phyloP scores from a whole-genome alignment of 805 yeast species.

The Candida montana region DNA sequence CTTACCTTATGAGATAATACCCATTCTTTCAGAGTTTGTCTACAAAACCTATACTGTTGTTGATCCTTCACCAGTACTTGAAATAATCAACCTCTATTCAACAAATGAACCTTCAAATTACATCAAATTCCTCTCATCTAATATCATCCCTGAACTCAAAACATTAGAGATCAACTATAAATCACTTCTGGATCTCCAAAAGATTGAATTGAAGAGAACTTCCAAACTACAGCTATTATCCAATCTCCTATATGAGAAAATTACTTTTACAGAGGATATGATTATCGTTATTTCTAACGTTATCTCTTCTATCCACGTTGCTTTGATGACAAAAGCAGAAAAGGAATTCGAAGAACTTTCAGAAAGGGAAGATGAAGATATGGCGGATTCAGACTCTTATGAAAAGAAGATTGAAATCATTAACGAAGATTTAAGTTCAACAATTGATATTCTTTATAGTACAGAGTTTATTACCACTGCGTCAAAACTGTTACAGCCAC shows the following conservation, averaged over 20 bases:
- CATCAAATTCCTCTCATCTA: slow-evolving; percentile 3
- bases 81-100: slow-evolving; percentile 5
- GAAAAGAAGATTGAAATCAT: slow-evolving; percentile 9
- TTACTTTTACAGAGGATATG: background rate
- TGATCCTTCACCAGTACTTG: background rate
- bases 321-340: slow-evolving; percentile 9
- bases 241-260: background rate
- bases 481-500: slow-evolving; percentile 14
- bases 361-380: slow-evolving; percentile 3
- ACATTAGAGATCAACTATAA: slow-evolving; percentile 3
- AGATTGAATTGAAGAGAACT: background rate
- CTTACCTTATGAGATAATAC: background rate
- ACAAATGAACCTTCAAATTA: background rate
- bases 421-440: slow-evolving; percentile 8
- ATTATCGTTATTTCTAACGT: slow-evolving; percentile 4
- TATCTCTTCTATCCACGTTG: slow-evolving; percentile 8
- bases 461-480: slow-evolving; percentile 26
- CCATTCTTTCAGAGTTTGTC: slow-evolving; percentile 2
- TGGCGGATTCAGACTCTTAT: background rate
- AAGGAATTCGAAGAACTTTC: background rate
- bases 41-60: background rate
- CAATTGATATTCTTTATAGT: slow-evolving; percentile 13
- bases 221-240: slow-evolving; percentile 5
- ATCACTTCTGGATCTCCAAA: background rate
- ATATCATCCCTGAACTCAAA: slow-evolving; percentile 6